phyloP scores from a whole-genome alignment of 2,329 filamentous ascomycete genomes.

The Alternaria triticina region DNA sequence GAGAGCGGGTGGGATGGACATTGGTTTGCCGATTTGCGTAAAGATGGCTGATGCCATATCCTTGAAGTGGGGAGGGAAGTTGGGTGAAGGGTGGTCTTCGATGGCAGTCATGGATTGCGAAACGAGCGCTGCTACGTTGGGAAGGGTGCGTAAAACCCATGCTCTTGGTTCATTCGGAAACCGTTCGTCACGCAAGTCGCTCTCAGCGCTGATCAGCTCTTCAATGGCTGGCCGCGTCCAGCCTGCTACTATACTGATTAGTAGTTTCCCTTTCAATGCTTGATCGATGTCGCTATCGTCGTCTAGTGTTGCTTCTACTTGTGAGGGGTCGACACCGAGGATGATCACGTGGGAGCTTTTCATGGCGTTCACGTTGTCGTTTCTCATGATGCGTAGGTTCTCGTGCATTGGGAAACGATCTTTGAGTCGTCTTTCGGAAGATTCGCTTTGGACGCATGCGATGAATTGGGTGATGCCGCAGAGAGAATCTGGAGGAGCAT shows the following conservation, averaged over 20 bases:
- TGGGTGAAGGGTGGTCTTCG: slow-evolving; percentile 27
- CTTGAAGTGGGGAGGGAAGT: slow-evolving; percentile 20
- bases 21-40: slow-evolving; percentile 29
- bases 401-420: too few species aligned
- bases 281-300: too few species aligned
- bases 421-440: slow-evolving; percentile 8
- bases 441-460: background rate
- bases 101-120: slow-evolving; percentile 51
- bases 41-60: slow-evolving; percentile 30
- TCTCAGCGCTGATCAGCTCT: too few species aligned
- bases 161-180: too few species aligned
- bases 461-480: background rate
- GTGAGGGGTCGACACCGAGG: too few species aligned
- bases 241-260: too few species aligned
- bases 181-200: too few species aligned
- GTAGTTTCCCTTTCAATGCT: too few species aligned
- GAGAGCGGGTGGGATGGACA: slow-evolving; percentile 25
- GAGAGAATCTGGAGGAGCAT: background rate
- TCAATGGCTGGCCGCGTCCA: too few species aligned
- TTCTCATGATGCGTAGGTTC: too few species aligned
- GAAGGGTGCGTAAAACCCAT: slow-evolving; percentile 52
- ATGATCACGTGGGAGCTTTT: slow-evolving; percentile 35
- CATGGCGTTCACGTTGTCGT: too few species aligned
- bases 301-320: too few species aligned
- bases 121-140: slow-evolving; percentile 55